phyloP scores from a whole-genome alignment of 805 yeast species.

The Suhomyces sp. region DNA sequence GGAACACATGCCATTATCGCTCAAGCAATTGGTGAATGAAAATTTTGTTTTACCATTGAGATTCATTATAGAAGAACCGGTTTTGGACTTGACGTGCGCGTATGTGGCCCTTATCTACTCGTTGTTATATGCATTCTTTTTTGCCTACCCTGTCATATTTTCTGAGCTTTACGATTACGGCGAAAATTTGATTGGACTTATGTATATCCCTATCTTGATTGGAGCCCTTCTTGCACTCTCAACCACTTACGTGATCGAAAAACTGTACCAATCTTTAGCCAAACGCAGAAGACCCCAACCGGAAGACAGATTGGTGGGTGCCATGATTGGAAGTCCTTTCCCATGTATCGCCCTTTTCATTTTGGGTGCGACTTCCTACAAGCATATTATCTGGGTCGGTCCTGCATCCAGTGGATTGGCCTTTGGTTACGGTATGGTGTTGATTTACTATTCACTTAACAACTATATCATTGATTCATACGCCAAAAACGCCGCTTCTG shows the following conservation, averaged over 20 bases:
- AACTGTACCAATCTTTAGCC: slow-evolving; percentile 50
- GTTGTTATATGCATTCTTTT: slow-evolving; percentile 88
- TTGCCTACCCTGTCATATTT: slow-evolving; percentile 91
- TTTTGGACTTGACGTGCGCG: slow-evolving; percentile 75
- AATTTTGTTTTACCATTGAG: slow-evolving; percentile 79
- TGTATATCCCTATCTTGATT: slow-evolving; percentile 86
- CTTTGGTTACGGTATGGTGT: slow-evolving; percentile 61
- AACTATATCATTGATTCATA: slow-evolving; percentile 90
- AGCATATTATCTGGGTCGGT: slow-evolving; percentile 65
- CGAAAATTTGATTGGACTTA: slow-evolving; percentile 77
- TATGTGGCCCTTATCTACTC: slow-evolving; percentile 89
- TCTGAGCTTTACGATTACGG: slow-evolving; percentile 70
- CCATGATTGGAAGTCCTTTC: slow-evolving; percentile 79
- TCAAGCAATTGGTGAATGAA: slow-evolving; percentile 65
- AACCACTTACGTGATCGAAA: slow-evolving; percentile 76
- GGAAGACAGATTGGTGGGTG: slow-evolving; percentile 77
- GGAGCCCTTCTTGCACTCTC: slow-evolving; percentile 75
- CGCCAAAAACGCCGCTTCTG: slow-evolving; percentile 75
- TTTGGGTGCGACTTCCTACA: slow-evolving; percentile 73
- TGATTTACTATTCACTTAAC: slow-evolving; percentile 57
- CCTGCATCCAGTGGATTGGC: slow-evolving; percentile 60
- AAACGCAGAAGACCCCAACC: slow-evolving; percentile 63
- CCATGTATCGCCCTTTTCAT: slow-evolving; percentile 79
- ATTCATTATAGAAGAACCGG: slow-evolving; percentile 79
- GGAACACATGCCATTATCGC: slow-evolving; percentile 74